Base-by-base conservation (phyloP, 345 rosid species). In the Microcos paniculata region DNA sequence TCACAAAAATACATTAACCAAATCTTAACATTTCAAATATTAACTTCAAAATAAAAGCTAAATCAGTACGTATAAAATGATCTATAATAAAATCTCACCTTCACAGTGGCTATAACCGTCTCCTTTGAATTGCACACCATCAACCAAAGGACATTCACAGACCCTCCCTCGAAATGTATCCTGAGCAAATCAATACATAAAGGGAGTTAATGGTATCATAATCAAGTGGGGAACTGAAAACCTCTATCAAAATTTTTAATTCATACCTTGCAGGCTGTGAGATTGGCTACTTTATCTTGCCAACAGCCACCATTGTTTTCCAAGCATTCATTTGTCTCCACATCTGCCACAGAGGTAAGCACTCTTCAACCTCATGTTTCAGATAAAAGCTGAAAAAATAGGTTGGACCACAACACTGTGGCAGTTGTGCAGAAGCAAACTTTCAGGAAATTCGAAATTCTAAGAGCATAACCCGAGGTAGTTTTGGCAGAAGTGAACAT, bases 121-220 rank as follows among this genome's bases (percentile, higher is more conserved):
- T 82, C 99, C 98, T 81, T 85, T 96, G 81, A 96, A 96, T 85
- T 85, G 92, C 82, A 96, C 94, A 40, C 97, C 99, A 89, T 93
- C 91, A 48, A 96, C 95, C 70, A 87, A 51, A 62, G 99, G 98
- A 67, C 99, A 96, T 70, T 88, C 97, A 51, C 99, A 96, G 64
- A 93, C 95, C 76, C 88, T 89, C 72, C 99, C 99, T 70, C 99
- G 97, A 72, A 96, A 96, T 18, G 99, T 96, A 84, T 96, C 99
- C 99, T 96, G 84, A 70, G 15, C 8, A 59, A 51, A 72, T 58
- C n/a, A 64, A 23, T 45, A 48, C 10, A 49, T 19, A 8, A 56
- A 48, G 38, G 46, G 57, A 69, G 45, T 49, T 69, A 69, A 19
- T 30, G 5, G 46, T 11, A 28, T 12, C 48, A 30, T 23, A 48